A percentile compares a stretch with the other conserved stretches of the same genome.
Conservation (phyloP, 805 yeast species). For the Candida ficus region DNA sequence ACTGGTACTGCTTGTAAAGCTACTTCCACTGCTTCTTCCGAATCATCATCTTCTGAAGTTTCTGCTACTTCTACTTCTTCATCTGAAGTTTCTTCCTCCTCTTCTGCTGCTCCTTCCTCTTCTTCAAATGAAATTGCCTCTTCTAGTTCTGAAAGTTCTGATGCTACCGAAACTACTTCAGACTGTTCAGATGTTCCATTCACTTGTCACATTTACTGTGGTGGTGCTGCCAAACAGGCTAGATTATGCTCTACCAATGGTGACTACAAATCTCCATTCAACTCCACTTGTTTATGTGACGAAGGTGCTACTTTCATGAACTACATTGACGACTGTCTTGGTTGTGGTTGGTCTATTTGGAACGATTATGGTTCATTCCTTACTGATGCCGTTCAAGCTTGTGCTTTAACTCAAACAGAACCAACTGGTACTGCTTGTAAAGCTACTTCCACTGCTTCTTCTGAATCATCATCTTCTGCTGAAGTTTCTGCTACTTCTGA, state of each 20-base stretch:
- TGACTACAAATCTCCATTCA: constrained; percentile 4
- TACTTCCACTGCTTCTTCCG: too few relatives aligned
- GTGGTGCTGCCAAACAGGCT: constrained; percentile 4
- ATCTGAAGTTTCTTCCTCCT: neutral
- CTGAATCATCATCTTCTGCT: too few relatives aligned
- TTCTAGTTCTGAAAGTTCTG: neutral
- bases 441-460: neutral
- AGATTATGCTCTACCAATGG: constrained; percentile 1
- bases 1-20: constrained; percentile 3
- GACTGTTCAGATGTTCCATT: neutral
- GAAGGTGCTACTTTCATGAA: neutral
- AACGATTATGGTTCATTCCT: constrained; percentile 1
- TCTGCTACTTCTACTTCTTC: too few relatives aligned
- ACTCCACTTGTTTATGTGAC: constrained; percentile 6
- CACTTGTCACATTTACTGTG: constrained; percentile 7
- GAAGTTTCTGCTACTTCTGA: too few relatives aligned
- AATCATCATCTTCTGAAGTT: too few relatives aligned
- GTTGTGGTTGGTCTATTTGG: constrained; percentile 11
- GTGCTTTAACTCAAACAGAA: constrained; percentile 6
- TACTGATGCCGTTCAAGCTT: constrained; percentile 1
- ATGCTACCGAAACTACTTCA: neutral
- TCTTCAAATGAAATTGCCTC: too few relatives aligned
- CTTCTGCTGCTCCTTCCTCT: too few relatives aligned
- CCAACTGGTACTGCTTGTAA: constrained; percentile 4
- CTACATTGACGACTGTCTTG: constrained; percentile 2